Percentiles rank a stretch among this genome's conserved stretches.
These are phyloP conservation scores for Raffaelea ambrosiae DNA, from an alignment of 2,329 filamentous ascomycete genomes.

Conservation along the genomic window DNA sequence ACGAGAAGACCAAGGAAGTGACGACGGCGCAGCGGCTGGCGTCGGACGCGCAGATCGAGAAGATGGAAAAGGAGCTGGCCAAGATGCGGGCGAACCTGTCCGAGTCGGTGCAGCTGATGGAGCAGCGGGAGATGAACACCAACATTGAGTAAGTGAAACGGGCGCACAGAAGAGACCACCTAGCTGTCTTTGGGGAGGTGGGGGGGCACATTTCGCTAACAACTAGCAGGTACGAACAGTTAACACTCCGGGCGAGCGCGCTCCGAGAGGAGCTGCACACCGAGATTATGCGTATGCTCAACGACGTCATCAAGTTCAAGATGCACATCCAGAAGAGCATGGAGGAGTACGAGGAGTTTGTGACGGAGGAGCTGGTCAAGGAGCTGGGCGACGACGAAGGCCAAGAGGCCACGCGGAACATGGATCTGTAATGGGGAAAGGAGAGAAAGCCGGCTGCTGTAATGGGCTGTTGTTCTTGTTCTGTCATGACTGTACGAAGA, in stretches of 20 bases:
- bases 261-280: slow-evolving; percentile 97
- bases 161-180: not conserved
- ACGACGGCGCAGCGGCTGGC: slow-evolving; percentile 81
- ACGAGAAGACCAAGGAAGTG: slow-evolving; percentile 84
- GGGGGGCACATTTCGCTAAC: too few relatives aligned
- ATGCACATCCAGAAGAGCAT: slow-evolving; percentile 89
- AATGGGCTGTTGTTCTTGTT: not conserved
- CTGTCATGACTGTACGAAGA: too few relatives aligned
- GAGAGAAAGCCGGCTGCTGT: too few relatives aligned
- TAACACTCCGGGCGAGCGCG: slow-evolving; percentile 73
- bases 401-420: slow-evolving; percentile 16
- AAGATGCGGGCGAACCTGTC: slow-evolving; percentile 79
- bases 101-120: slow-evolving; percentile 83
- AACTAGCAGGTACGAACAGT: slow-evolving; percentile 67
- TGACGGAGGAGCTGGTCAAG: slow-evolving; percentile 85
- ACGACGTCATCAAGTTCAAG: slow-evolving; percentile 98
- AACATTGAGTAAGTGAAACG: slow-evolving; percentile 73
- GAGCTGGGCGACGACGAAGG: slow-evolving; percentile 61
- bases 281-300: slow-evolving; percentile 89
- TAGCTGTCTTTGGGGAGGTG: too few relatives aligned
- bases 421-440: too few relatives aligned
- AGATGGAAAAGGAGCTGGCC: slow-evolving; percentile 96
- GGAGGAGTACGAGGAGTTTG: slow-evolving; percentile 90
- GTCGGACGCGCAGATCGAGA: slow-evolving; percentile 90
- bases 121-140: slow-evolving; percentile 92